Conservation (phyloP, 2,329 filamentous ascomycete genomes). For the Alternaria infectoria region DNA sequence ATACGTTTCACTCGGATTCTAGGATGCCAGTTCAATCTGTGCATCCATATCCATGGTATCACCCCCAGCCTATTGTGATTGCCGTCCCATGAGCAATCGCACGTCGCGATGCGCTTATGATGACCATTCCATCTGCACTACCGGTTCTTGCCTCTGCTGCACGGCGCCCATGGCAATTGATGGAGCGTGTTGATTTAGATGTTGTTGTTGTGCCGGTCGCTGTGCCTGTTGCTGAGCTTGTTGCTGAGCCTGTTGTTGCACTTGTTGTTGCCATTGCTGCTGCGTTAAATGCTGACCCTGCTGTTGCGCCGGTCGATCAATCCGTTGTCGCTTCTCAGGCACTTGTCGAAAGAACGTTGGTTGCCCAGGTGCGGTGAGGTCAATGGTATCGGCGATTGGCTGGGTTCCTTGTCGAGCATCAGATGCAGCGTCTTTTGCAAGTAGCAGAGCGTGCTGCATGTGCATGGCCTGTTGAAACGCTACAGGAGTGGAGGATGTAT, state of each 20-base stretch:
- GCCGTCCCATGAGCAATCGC: background rate
- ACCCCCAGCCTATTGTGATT: background rate
- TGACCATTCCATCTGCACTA: background rate
- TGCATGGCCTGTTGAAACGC: background rate
- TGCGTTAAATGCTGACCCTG: background rate
- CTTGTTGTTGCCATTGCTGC: background rate
- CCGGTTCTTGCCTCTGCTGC: background rate
- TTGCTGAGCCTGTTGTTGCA: background rate
- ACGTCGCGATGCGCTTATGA: background rate
- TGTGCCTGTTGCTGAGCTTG: background rate
- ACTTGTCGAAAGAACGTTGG: background rate
- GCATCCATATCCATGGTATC: background rate
- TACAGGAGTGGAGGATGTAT: background rate
- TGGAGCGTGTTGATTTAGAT: fast-evolving
- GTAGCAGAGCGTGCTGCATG: background rate
- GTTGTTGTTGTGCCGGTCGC: background rate
- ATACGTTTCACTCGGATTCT: background rate
- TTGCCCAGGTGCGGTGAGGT: background rate
- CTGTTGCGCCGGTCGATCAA: background rate
- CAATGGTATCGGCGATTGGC: background rate
- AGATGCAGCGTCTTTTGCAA: background rate
- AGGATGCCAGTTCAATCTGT: background rate
- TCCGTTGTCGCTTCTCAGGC: background rate
- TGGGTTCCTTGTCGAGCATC: background rate
- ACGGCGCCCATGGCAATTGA: background rate